Percentiles rank a stretch among this genome's conserved stretches.
Evolutionary conservation across 1,139 yeast species (phyloP).

Genomic region (Taiozyma sp.): DNA sequence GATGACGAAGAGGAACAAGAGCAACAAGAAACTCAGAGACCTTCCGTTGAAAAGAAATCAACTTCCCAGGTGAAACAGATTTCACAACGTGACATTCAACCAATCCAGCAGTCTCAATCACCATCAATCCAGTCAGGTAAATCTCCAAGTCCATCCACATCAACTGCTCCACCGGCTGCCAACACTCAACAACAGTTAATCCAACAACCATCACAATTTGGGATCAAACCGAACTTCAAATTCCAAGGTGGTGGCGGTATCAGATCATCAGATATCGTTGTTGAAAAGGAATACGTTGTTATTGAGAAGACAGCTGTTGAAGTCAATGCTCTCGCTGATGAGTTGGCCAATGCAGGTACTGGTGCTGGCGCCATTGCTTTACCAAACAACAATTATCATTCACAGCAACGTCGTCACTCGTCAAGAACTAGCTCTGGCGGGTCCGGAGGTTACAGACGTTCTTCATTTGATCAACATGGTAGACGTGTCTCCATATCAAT

Average conservation of each 20-base stretch:
- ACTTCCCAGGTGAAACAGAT: conserved; percentile 14
- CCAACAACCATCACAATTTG: conserved; percentile 1
- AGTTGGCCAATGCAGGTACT: conserved; percentile 66
- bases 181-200: conserved; percentile 6
- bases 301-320: conserved; percentile 94
- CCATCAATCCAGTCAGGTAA: conserved; percentile 5
- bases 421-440: conserved; percentile 30
- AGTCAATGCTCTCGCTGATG: conserved; percentile 93
- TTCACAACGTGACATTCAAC: conserved; percentile 20
- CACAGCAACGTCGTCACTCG: conserved; percentile 25
- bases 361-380: conserved; percentile 45
- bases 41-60: not conserved
- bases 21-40: conserved; percentile 3
- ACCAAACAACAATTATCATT: conserved; percentile 15
- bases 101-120: conserved; percentile 11
- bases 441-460: conserved; percentile 27
- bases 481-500: conserved; percentile 64
- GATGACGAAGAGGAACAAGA: conserved; percentile 17
- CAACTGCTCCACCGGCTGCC: conserved; percentile 1
- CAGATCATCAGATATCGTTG: conserved; percentile 37
- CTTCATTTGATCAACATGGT: conserved; percentile 41
- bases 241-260: conserved; percentile 1
- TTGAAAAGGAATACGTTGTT: conserved; percentile 86
- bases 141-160: conserved; percentile 3
- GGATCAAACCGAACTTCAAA: conserved; percentile 11